A percentile compares a stretch with the other conserved stretches of the same genome.
Evolutionary conservation across 371 early-diverging fungal species (phyloP).

Genomic region (Ordospora colligata): DNA sequence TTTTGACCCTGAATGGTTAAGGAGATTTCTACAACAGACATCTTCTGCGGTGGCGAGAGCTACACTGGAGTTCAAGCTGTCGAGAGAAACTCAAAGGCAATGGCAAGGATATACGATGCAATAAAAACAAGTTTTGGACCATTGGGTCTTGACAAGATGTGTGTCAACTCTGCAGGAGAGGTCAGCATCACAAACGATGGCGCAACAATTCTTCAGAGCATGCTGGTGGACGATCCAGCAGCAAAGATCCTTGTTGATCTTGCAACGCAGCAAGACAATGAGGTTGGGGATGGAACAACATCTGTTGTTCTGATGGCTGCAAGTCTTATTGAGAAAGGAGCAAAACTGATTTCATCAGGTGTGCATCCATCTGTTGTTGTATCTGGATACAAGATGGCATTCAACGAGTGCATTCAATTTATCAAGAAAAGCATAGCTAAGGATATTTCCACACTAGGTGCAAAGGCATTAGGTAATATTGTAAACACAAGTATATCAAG

Average conservation of each 20-base stretch:
- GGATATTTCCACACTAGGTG: constrained; percentile 30
- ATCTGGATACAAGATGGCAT: constrained; percentile 87
- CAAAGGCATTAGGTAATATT: constrained; percentile 66
- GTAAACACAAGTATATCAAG: constrained; percentile 94
- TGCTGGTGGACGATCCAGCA: constrained; percentile 94
- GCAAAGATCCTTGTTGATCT: constrained; percentile 90
- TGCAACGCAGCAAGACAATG: constrained; percentile 95
- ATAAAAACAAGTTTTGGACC: constrained; percentile 96
- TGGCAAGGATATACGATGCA: constrained; percentile 65
- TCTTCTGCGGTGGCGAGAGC: constrained; percentile 33
- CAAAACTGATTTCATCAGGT: constrained; percentile 86
- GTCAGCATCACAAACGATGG: constrained; percentile 99
- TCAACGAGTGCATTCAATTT: constrained; percentile 92
- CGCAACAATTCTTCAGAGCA: constrained; percentile 87
- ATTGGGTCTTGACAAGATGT: constrained; percentile 99
- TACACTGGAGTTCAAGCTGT: constrained; percentile 19
- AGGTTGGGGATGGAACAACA: constrained; percentile 99
- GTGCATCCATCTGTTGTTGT: constrained; percentile 96
- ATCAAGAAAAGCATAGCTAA: constrained; percentile 78
- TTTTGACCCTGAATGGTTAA: constrained; percentile 26
- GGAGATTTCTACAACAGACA: constrained; percentile 33
- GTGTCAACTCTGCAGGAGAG: constrained; percentile 95
- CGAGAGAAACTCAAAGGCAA: constrained; percentile 36
- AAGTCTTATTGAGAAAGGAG: constrained; percentile 85
- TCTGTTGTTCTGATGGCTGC: constrained; percentile 97